These are phyloP conservation scores for Corynascus novoguineensis DNA, from an alignment of 495 filamentous ascomycete species.

Conservation along the genomic window DNA sequence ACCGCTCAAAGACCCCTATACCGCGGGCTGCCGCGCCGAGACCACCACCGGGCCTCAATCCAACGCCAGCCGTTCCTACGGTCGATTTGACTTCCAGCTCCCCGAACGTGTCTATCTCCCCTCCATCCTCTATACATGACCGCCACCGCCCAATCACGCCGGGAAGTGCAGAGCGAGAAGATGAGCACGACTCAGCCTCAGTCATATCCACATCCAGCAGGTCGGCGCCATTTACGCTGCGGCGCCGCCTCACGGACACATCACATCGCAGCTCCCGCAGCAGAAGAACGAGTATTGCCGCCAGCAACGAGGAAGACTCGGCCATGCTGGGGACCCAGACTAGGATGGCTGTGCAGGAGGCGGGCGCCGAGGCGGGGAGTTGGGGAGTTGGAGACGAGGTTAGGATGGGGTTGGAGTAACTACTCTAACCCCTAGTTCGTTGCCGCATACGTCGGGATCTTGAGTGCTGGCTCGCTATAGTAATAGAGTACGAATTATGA, in stretches of 20 bases:
- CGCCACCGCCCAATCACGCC: constrained; percentile 1
- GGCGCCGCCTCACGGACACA: constrained; percentile 19
- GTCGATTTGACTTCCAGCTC: constrained; percentile 5
- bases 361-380: constrained; percentile 23
- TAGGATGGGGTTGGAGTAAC: constrained; percentile 35
- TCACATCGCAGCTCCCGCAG: constrained; percentile 13
- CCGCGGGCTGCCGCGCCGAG: constrained; percentile 3
- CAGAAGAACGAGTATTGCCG: constrained; percentile 20
- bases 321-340: constrained; percentile 26
- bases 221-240: constrained; percentile 23
- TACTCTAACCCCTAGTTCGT: no score
- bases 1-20: constrained; percentile 11
- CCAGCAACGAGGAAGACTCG: constrained; percentile 26
- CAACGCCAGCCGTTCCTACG: constrained; percentile 5
- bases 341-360: constrained; percentile 29
- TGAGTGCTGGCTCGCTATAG: no score
- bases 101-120: not conserved
- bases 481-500: no score
- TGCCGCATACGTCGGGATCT: no score
- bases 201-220: constrained; percentile 29
- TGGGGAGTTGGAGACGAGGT: constrained; percentile 39
- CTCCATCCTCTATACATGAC: not conserved
- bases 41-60: not conserved
- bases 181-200: constrained; percentile 26
- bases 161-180: constrained; percentile 12